Evolutionary conservation across 2,329 filamentous ascomycete species (phyloP).

Genomic region (Nigrospora oryzae): DNA sequence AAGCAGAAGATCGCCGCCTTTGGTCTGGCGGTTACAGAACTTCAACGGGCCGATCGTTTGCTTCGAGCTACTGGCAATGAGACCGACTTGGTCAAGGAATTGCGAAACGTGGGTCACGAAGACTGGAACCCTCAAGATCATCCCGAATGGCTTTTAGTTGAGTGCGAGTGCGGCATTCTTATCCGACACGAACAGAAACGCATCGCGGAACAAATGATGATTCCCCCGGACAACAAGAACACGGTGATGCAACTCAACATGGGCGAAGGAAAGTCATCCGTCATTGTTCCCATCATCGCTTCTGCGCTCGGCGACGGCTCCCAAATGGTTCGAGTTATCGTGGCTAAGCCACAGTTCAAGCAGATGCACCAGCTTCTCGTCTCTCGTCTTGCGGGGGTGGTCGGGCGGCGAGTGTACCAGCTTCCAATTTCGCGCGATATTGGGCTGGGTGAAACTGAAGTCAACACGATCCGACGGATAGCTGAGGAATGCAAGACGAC

Average conservation of each 20-base stretch:
- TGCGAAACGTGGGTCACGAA: slow-evolving; percentile 40
- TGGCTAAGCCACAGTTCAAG: slow-evolving; percentile 50
- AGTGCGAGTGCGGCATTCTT: slow-evolving; percentile 53
- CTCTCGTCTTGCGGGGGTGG: slow-evolving; percentile 44
- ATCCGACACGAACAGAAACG: slow-evolving; percentile 51
- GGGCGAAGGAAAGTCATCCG: slow-evolving; percentile 59
- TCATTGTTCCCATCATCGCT: slow-evolving; percentile 59
- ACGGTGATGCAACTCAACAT: slow-evolving; percentile 33
- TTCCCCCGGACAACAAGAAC: not conserved
- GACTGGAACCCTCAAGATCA: slow-evolving; percentile 43
- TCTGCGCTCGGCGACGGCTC: slow-evolving; percentile 39
- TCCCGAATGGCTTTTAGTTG: slow-evolving; percentile 56
- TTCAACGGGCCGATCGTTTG: slow-evolving; percentile 35
- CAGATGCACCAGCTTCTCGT: slow-evolving; percentile 53
- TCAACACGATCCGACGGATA: slow-evolving; percentile 24
- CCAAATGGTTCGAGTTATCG: slow-evolving; percentile 47
- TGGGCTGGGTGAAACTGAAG: slow-evolving; percentile 19
- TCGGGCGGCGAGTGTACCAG: slow-evolving; percentile 44
- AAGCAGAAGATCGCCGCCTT: slow-evolving; percentile 26
- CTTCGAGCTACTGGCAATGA: slow-evolving; percentile 7
- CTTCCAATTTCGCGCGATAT: slow-evolving; percentile 51
- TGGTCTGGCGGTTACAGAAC: slow-evolving; percentile 26
- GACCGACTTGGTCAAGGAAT: slow-evolving; percentile 29
- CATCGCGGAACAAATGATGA: slow-evolving; percentile 35
- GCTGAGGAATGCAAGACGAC: slow-evolving; percentile 35